Conservation (phyloP, 176 grass and related monocot species). For the Musa acuminata region DNA sequence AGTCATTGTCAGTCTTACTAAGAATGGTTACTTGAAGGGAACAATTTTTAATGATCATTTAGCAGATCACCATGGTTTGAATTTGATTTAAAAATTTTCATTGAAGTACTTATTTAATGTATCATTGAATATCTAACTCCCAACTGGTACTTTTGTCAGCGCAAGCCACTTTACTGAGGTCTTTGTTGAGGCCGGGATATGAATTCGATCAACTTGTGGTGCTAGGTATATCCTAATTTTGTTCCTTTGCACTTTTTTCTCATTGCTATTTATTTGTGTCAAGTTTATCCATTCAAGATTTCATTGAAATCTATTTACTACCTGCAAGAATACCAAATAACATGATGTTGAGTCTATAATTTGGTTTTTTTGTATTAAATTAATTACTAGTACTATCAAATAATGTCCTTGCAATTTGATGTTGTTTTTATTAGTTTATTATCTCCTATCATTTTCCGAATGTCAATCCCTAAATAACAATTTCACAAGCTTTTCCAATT, state of each 20-base stretch:
- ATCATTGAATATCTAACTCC: background rate
- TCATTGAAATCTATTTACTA: background rate
- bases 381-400: no score
- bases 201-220: slow-evolving; percentile 78
- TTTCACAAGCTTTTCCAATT: no score
- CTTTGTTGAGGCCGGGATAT: slow-evolving; percentile 74
- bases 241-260: slow-evolving; percentile 3
- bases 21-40: slow-evolving; percentile 52
- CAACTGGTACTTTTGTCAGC: slow-evolving; percentile 32
- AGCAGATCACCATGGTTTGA: slow-evolving; percentile 61
- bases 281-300: background rate
- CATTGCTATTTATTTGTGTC: background rate
- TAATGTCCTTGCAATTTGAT: no score
- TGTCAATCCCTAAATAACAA: no score
- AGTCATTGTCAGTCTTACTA: slow-evolving; percentile 57
- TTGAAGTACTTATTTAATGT: background rate
- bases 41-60: slow-evolving; percentile 70
- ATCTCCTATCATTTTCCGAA: no score
- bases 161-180: slow-evolving; percentile 67
- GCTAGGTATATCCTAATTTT: slow-evolving; percentile 44
- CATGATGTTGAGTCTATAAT: background rate
- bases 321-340: background rate
- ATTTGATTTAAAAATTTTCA: background rate
- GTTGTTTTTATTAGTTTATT: no score
- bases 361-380: background rate